Conservation (phyloP, 768 basidiomycete species). For the Russula sp. region DNA sequence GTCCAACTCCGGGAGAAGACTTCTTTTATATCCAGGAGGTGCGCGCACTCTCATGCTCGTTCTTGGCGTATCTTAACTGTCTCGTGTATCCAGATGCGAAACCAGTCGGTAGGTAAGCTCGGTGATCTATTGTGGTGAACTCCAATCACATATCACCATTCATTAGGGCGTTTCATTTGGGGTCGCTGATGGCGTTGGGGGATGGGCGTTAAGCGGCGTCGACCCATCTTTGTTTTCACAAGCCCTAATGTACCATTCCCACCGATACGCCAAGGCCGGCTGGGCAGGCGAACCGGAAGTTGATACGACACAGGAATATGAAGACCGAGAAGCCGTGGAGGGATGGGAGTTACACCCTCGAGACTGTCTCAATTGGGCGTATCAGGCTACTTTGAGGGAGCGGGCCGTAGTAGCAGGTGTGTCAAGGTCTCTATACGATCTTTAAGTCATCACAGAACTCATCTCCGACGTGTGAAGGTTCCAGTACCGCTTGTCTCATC, state of each 20-base stretch:
- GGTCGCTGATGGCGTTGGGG: constrained; percentile 91
- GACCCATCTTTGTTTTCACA: constrained; percentile 92
- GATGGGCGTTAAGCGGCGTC: constrained; percentile 80
- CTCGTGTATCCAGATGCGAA: constrained; percentile 60
- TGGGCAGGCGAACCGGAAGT: constrained; percentile 85
- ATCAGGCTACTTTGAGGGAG: constrained; percentile 68
- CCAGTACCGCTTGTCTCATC: constrained; percentile 78
- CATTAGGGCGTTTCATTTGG: constrained; percentile 74
- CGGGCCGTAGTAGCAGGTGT: constrained; percentile 43
- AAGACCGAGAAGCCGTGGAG: constrained; percentile 59
- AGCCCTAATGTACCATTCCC: constrained; percentile 84
- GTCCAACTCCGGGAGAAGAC: constrained; percentile 52
- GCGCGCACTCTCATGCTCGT: constrained; percentile 33
- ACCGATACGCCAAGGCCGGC: constrained; percentile 64
- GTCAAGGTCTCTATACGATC: constrained; percentile 4
- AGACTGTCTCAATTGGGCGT: constrained; percentile 70
- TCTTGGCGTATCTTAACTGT: constrained; percentile 8
- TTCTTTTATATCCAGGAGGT: constrained; percentile 71
- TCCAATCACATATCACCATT: constrained; percentile 22
- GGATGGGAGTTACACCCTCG: constrained; percentile 67
- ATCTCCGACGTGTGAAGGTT: constrained; percentile 47
- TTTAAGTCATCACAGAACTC: background rate
- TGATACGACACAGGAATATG: constrained; percentile 71
- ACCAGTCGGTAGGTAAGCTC: constrained; percentile 62
- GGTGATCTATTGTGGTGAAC: constrained; percentile 7